phyloP scores from a whole-genome alignment of 306 rosid species.

The Mimosa pudica region DNA sequence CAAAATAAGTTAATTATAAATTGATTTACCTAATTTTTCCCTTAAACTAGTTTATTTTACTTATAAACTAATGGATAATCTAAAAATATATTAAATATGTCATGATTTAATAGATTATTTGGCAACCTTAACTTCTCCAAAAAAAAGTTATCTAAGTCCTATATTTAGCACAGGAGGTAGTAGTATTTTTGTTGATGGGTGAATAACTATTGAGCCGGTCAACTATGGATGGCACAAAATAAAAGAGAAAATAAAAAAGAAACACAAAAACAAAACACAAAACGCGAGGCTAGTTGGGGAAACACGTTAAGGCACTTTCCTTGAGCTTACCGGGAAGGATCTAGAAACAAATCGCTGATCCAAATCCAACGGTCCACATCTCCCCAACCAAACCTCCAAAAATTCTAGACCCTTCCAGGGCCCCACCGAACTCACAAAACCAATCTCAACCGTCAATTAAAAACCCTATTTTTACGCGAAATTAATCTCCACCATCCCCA shows the following conservation, averaged over 20 bases:
- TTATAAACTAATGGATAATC: too few relatives aligned
- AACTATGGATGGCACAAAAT: background rate
- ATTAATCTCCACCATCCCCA: background rate
- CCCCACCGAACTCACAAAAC: background rate
- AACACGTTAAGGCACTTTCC: background rate
- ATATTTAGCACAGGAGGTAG: too few relatives aligned
- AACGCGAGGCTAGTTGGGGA: background rate
- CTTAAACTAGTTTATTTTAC: too few relatives aligned
- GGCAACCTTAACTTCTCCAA: too few relatives aligned
- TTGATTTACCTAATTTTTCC: too few relatives aligned
- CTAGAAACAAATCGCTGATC: conserved; percentile 22
- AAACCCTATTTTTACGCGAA: background rate
- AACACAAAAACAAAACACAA: too few relatives aligned
- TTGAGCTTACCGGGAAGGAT: conserved; percentile 29
- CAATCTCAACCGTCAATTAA: conserved; percentile 40
- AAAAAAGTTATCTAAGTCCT: too few relatives aligned
- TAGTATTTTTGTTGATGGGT: background rate
- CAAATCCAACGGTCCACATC: conserved; percentile 36
- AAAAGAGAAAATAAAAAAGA: background rate
- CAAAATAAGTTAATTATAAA: too few relatives aligned
- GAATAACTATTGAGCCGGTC: background rate
- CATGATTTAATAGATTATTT: too few relatives aligned
- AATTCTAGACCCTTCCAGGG: conserved; percentile 44
- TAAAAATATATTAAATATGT: too few relatives aligned
- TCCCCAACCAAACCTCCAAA: background rate